phyloP scores from a whole-genome alignment of 2,329 filamentous ascomycete species.

The Monilinia fructicola region DNA sequence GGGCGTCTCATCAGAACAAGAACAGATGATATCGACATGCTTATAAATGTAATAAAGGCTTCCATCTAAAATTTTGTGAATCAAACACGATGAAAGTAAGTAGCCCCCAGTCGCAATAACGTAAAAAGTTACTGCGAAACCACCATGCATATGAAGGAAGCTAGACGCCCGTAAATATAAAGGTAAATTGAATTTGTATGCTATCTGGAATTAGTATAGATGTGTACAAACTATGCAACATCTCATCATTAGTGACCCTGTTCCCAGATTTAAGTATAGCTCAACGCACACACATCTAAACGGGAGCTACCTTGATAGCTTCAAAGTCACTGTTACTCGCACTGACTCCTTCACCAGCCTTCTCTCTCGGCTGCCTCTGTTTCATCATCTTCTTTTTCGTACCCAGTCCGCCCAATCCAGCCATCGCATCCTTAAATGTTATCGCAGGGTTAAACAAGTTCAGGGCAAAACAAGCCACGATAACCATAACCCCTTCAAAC shows the following conservation, averaged over 20 bases:
- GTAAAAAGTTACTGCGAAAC: neutral
- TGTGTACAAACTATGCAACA: neutral
- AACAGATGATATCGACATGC: neutral
- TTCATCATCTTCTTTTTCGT: conserved; percentile 25
- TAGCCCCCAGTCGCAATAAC: neutral
- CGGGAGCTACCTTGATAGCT: conserved; percentile 6
- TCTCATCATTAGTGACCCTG: neutral
- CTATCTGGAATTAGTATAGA: too few species aligned
- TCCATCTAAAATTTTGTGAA: neutral
- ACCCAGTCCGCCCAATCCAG: conserved; percentile 25
- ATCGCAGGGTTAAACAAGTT: conserved; percentile 45
- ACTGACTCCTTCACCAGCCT: conserved; percentile 13
- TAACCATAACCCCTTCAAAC: conserved; percentile 36
- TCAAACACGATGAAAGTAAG: neutral
- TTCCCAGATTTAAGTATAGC: neutral
- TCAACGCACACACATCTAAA: conserved; percentile 8
- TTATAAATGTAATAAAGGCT: neutral
- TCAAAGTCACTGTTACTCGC: conserved; percentile 22
- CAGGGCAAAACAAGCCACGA: conserved; percentile 31
- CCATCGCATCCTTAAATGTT: conserved; percentile 25
- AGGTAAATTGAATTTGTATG: neutral
- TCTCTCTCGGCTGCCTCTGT: conserved; percentile 5
- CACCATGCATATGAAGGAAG: too few species aligned
- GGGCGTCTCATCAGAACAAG: neutral
- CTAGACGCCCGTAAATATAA: neutral